A percentile compares a stretch with the other conserved stretches of the same genome.
Evolutionary conservation across 768 basidiomycete genomes (phyloP).

Genomic region (Termitomyces bulborhizus): DNA sequence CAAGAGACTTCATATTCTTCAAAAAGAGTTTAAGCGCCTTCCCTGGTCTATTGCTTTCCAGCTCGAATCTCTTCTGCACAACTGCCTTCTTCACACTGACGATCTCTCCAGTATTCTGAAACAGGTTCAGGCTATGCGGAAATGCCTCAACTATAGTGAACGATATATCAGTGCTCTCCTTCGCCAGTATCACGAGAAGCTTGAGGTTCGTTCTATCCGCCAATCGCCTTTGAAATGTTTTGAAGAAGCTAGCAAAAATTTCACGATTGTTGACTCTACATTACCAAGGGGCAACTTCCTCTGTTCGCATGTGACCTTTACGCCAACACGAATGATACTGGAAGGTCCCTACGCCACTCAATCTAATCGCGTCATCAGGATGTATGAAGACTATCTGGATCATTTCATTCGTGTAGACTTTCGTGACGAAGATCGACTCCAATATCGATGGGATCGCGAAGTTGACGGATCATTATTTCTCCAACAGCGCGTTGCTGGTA

Average conservation of each 20-base stretch:
- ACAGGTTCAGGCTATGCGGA: conserved; percentile 35
- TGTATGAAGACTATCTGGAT: conserved; percentile 52
- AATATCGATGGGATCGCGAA: conserved; percentile 64
- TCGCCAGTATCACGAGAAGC: conserved; percentile 43
- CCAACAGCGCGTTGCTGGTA: conserved; percentile 48
- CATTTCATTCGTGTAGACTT: conserved; percentile 82
- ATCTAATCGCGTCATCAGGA: conserved; percentile 76
- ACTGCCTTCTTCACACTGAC: conserved; percentile 52
- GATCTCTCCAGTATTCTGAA: conserved; percentile 46
- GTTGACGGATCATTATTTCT: conserved; percentile 56
- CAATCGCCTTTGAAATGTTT: conserved; percentile 41
- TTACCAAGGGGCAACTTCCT: conserved; percentile 39
- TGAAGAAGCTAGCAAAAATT: conserved; percentile 25
- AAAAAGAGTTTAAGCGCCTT: conserved; percentile 36
- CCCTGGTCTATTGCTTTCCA: conserved; percentile 74
- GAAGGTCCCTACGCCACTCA: conserved; percentile 75
- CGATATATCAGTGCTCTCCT: conserved; percentile 41
- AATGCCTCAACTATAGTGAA: conserved; percentile 15
- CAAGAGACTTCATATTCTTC: conserved; percentile 40
- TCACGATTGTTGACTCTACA: conserved; percentile 15
- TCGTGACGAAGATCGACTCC: conserved; percentile 75
- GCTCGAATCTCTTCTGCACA: conserved; percentile 62
- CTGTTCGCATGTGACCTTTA: conserved; percentile 74
- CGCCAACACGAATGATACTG: conserved; percentile 65
- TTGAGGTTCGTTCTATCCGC: conserved; percentile 35